Evolutionary conservation across 805 yeast species (phyloP).

Genomic region (Hanseniaspora meyeri): DNA sequence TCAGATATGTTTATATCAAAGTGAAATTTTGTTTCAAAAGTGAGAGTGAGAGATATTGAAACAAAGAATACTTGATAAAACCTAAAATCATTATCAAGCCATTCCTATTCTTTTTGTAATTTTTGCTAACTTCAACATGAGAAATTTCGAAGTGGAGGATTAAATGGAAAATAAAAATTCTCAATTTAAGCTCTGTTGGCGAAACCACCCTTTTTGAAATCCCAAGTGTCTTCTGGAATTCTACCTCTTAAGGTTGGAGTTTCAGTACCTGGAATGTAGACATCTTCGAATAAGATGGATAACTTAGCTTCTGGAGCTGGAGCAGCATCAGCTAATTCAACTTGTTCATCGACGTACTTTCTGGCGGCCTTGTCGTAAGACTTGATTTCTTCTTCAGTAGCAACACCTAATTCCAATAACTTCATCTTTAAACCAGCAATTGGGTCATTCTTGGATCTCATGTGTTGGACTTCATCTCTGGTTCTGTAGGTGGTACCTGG

Average conservation of each 20-base stretch:
- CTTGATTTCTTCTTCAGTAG: conserved; percentile 91
- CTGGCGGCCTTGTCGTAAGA: conserved; percentile 92
- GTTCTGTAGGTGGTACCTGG: conserved; percentile 99
- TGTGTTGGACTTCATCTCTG: conserved; percentile 98
- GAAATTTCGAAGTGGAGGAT: neutral
- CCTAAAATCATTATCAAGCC: neutral
- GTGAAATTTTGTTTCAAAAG: neutral
- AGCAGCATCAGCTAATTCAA: conserved; percentile 81
- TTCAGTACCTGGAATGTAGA: conserved; percentile 89
- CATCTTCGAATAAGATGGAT: conserved; percentile 91
- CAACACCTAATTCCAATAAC: conserved; percentile 67
- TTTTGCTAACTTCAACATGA: neutral
- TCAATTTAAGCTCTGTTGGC: conserved; percentile 22
- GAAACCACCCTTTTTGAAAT: conserved; percentile 42
- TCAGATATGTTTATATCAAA: neutral
- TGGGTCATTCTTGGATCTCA: conserved; percentile 97
- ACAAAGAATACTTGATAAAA: neutral
- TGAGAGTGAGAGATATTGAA: conserved; percentile 1
- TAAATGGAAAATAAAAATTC: neutral
- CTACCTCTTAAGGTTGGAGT: conserved; percentile 90
- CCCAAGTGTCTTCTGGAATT: conserved; percentile 91
- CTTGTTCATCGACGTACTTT: conserved; percentile 88
- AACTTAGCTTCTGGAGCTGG: conserved; percentile 93
- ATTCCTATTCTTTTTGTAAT: neutral
- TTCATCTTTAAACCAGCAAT: conserved; percentile 89